Evolutionary conservation across 306 rosid genomes (phyloP).

Genomic region (Inga leiocalycina): DNA sequence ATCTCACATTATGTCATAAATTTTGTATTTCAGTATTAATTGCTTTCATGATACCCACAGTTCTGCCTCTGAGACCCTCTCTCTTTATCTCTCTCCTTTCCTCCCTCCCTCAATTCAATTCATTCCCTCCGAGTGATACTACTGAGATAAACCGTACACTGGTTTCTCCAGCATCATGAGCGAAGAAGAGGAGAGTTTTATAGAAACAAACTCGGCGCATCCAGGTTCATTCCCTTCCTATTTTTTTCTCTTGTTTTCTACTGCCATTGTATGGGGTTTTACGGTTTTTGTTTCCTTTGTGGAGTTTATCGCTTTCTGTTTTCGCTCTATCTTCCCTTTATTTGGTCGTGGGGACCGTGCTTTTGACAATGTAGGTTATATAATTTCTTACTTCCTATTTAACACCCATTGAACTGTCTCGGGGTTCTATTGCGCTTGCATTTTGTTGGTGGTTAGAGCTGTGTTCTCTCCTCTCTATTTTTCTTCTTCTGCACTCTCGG

Average conservation of each 20-base stretch:
- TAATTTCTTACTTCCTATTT: constrained; percentile 12
- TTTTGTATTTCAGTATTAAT: constrained; percentile 21
- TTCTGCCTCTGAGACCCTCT: not conserved
- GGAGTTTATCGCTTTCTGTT: constrained; percentile 1
- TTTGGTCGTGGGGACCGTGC: constrained; percentile 24
- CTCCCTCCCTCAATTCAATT: not conserved
- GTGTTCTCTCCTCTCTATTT: not conserved
- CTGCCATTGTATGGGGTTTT: constrained; percentile 18
- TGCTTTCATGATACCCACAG: not conserved
- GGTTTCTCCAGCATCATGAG: constrained; percentile 44
- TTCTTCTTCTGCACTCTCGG: not conserved
- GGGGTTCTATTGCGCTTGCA: not conserved
- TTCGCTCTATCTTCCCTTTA: constrained; percentile 11
- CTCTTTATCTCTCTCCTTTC: not conserved
- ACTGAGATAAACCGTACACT: constrained; percentile 33
- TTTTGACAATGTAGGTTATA: constrained; percentile 42
- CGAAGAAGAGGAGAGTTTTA: constrained; percentile 47
- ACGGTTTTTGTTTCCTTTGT: constrained; percentile 1
- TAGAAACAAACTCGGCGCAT: constrained; percentile 47
- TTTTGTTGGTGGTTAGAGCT: constrained; percentile 5
- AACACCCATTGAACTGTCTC: not conserved
- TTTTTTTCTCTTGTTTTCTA: not conserved
- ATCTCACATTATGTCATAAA: constrained; percentile 1
- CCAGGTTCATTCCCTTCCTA: constrained; percentile 44
- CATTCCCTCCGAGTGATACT: not conserved